Conservation (phyloP, 495 filamentous ascomycete genomes). For the Xylaria longipes region DNA sequence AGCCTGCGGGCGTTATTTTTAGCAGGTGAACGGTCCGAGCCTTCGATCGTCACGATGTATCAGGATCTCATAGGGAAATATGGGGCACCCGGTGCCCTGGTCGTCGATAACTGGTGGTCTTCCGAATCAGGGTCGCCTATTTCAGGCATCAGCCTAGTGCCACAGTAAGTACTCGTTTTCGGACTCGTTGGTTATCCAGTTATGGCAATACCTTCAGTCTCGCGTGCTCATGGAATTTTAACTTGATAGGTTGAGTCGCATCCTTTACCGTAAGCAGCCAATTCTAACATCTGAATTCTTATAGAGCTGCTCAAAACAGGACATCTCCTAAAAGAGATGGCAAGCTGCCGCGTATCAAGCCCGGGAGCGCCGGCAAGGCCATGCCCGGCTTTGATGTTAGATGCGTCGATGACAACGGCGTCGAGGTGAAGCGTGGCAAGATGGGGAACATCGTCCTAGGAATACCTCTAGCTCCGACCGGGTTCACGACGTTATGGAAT, state of each 20-base stretch:
- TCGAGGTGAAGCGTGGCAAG: slow-evolving; percentile 66
- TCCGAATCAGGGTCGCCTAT: slow-evolving; percentile 92
- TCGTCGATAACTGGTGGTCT: slow-evolving; percentile 97
- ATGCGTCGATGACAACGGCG: slow-evolving; percentile 80
- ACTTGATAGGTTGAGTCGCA: background rate
- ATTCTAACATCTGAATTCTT: background rate
- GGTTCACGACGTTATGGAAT: slow-evolving; percentile 81
- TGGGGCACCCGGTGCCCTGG: slow-evolving; percentile 66
- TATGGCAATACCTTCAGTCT: background rate
- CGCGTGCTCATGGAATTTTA: background rate
- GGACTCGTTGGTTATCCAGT: background rate
- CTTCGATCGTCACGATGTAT: slow-evolving; percentile 81
- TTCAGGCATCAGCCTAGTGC: slow-evolving; percentile 74
- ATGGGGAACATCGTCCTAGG: slow-evolving; percentile 94
- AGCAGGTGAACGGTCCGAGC: slow-evolving; percentile 89
- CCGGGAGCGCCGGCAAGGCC: slow-evolving; percentile 85
- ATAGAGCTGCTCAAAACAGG: slow-evolving; percentile 48
- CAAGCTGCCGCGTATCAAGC: slow-evolving; percentile 63
- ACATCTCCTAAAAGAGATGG: slow-evolving; percentile 35
- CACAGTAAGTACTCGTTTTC: slow-evolving; percentile 36
- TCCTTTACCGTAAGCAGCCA: background rate
- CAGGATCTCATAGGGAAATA: slow-evolving; percentile 71
- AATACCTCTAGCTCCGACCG: slow-evolving; percentile 82
- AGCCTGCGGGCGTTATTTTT: slow-evolving; percentile 78
- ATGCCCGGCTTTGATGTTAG: slow-evolving; percentile 91